Evolutionary conservation across 176 grass and related monocot species (phyloP).

Genomic region (Eleusine coracana): DNA sequence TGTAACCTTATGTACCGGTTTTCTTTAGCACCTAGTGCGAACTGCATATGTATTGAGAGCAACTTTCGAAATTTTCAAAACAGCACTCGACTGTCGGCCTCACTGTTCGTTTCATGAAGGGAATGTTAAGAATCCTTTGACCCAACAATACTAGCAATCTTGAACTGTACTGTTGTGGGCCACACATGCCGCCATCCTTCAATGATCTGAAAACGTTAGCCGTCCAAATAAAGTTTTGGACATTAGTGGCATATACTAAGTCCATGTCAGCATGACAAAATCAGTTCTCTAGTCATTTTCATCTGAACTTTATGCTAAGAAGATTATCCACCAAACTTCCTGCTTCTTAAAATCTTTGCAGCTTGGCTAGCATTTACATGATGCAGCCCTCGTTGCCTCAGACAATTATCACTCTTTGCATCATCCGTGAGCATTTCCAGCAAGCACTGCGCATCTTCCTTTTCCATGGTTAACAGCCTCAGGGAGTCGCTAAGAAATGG

Average conservation of each 20-base stretch:
- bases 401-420: slow-evolving; percentile 27
- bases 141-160: neutral
- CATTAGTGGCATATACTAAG: neutral
- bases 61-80: no score
- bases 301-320: neutral
- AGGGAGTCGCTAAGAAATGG: slow-evolving; percentile 67
- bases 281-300: neutral
- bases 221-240: neutral
- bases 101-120: no score
- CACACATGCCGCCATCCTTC: neutral
- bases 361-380: slow-evolving; percentile 71
- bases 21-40: no score
- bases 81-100: no score
- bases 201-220: neutral
- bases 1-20: no score
- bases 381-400: slow-evolving; percentile 53
- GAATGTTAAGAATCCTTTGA: no score
- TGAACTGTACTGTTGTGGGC: neutral
- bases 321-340: slow-evolving; percentile 35
- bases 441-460: slow-evolving; percentile 49
- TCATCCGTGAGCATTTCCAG: slow-evolving; percentile 56
- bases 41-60: no score
- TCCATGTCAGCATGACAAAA: neutral
- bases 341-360: slow-evolving; percentile 64
- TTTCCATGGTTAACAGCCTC: slow-evolving; percentile 62